Percentiles rank a stretch among this genome's conserved stretches.
Conservation (phyloP, 495 filamentous ascomycete species). For the Thermothielavioides terrestris region DNA sequence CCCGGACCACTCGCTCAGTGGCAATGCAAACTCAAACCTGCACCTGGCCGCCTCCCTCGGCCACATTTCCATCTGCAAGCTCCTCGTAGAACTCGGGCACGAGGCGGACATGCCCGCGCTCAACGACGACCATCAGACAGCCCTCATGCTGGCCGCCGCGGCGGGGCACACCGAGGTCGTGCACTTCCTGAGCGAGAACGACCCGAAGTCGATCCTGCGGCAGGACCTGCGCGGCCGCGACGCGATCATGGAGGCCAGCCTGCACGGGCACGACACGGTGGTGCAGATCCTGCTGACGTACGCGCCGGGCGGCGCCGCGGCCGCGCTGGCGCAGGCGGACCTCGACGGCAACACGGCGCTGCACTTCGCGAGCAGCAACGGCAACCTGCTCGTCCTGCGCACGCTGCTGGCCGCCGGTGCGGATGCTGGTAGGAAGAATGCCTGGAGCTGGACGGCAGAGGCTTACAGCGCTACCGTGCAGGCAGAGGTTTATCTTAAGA, state of each 20-base stretch:
- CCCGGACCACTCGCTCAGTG: conserved; percentile 50
- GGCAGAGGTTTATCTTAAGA: conserved; percentile 67
- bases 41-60: conserved; percentile 66
- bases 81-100: conserved; percentile 48
- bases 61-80: conserved; percentile 50
- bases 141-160: conserved; percentile 54
- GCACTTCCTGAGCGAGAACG: conserved; percentile 42
- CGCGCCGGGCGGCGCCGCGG: conserved; percentile 36
- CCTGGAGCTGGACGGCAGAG: conserved; percentile 63
- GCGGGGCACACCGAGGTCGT: conserved; percentile 54
- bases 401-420: conserved; percentile 59
- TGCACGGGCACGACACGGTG: conserved; percentile 49
- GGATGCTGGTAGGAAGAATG: conserved; percentile 54
- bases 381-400: conserved; percentile 63
- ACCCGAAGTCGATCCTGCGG: conserved; percentile 37
- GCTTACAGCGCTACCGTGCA: conserved; percentile 64
- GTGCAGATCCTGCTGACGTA: conserved; percentile 52
- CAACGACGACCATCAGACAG: conserved; percentile 65
- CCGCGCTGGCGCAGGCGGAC: conserved; percentile 46
- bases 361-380: conserved; percentile 58
- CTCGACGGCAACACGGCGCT: conserved; percentile 66
- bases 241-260: conserved; percentile 49
- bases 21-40: conserved; percentile 60
- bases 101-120: conserved; percentile 51
- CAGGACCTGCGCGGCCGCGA: conserved; percentile 50